phyloP scores from a whole-genome alignment of 2,329 filamentous ascomycete genomes.

The Talaromyces sp. region DNA sequence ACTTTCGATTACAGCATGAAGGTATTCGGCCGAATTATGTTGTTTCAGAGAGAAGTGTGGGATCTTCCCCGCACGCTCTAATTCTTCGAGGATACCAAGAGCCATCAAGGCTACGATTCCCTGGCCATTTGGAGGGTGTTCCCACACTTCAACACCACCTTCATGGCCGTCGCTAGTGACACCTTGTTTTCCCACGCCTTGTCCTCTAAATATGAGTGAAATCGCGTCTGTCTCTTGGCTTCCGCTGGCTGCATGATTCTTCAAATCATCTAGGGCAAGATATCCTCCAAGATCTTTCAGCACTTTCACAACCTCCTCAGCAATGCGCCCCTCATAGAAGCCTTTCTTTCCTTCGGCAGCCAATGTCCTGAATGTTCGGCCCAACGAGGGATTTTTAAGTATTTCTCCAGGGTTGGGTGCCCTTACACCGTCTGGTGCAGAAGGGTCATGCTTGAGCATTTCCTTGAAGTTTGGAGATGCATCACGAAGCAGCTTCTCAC shows the following conservation, averaged over 20 bases:
- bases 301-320: constrained; percentile 74
- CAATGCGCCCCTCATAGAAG: constrained; percentile 84
- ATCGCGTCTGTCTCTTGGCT: constrained; percentile 83
- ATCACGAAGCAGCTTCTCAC: constrained; percentile 60
- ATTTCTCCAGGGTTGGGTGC: constrained; percentile 79
- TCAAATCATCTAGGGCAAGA: constrained; percentile 74
- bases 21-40: constrained; percentile 76
- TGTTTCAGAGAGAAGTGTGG: constrained; percentile 65
- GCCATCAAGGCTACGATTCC: constrained; percentile 94
- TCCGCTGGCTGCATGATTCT: constrained; percentile 68
- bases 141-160: constrained; percentile 75
- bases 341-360: constrained; percentile 80
- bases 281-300: constrained; percentile 72
- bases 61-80: constrained; percentile 73
- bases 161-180: constrained; percentile 38
- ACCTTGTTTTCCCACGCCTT: constrained; percentile 51
- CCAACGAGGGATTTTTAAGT: constrained; percentile 79
- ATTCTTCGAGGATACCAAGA: constrained; percentile 81
- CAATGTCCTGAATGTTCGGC: constrained; percentile 74
- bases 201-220: constrained; percentile 71
- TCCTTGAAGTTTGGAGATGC: constrained; percentile 85
- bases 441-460: constrained; percentile 75
- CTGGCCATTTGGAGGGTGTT: constrained; percentile 94
- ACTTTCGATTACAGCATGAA: constrained; percentile 84
- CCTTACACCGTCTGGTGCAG: constrained; percentile 65